Conservation (phyloP, 75 land plant species). For the Isoetes taiwanensis region DNA sequence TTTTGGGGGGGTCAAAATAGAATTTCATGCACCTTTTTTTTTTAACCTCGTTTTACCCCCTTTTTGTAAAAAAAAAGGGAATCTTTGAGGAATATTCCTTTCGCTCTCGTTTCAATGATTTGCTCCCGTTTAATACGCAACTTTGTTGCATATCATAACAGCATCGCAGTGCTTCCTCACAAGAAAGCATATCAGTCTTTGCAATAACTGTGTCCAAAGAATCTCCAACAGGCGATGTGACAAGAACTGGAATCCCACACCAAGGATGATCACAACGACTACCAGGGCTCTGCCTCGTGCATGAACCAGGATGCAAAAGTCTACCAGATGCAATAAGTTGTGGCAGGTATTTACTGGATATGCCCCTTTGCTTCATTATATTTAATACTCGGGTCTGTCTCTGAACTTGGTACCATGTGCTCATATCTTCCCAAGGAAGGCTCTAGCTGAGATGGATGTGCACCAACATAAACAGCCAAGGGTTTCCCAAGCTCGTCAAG, state of each 20-base stretch:
- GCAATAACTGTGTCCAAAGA: constrained; percentile 33
- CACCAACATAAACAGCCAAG: constrained; percentile 53
- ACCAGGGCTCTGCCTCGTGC: constrained; percentile 41
- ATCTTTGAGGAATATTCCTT: too few relatives aligned
- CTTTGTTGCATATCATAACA: constrained; percentile 84
- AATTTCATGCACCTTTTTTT: too few relatives aligned
- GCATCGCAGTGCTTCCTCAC: constrained; percentile 61
- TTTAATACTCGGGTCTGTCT: constrained; percentile 72
- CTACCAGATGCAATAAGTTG: constrained; percentile 71
- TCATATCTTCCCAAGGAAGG: constrained; percentile 92
- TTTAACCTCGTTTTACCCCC: too few relatives aligned
- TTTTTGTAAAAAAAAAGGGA: too few relatives aligned
- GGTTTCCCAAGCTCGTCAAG: constrained; percentile 34
- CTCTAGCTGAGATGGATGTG: constrained; percentile 62
- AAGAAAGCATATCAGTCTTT: constrained; percentile 34
- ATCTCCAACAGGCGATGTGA: constrained; percentile 59
- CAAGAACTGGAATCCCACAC: constrained; percentile 77
- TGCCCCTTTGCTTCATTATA: constrained; percentile 50
- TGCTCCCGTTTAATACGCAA: too few relatives aligned
- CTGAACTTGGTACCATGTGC: constrained; percentile 79
- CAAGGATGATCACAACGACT: constrained; percentile 72
- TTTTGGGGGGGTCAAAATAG: too few relatives aligned
- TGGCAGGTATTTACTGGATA: constrained; percentile 60
- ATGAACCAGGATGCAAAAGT: constrained; percentile 81
- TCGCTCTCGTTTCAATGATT: too few relatives aligned